Conservation (phyloP, 2,329 filamentous ascomycete species). For the Graphiopsis chlorocephala region DNA sequence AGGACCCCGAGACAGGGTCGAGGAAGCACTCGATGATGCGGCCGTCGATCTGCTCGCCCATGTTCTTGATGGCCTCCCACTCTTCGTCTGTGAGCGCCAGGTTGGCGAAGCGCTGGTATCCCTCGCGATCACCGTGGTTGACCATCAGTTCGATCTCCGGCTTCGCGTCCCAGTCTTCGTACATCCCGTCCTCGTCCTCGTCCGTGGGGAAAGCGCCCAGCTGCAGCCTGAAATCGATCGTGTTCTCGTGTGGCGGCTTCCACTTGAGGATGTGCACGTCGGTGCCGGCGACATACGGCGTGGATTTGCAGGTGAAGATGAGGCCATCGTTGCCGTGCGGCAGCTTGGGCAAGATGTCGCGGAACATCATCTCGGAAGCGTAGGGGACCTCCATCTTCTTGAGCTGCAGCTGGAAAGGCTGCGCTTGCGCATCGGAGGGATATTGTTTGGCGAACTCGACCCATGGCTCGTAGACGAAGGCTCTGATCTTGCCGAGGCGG, state of each 20-base stretch:
- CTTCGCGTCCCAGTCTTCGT: constrained; percentile 73
- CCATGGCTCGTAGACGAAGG: constrained; percentile 26
- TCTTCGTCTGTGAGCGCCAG: constrained; percentile 71
- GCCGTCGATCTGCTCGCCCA: constrained; percentile 75
- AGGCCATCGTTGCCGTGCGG: constrained; percentile 94
- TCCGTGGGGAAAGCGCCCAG: constrained; percentile 68
- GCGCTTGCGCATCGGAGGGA: constrained; percentile 65
- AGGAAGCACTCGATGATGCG: constrained; percentile 87
- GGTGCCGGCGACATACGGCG: constrained; percentile 83
- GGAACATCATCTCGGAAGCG: constrained; percentile 88
- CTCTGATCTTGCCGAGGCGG: constrained; percentile 77
- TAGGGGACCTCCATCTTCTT: constrained; percentile 90
- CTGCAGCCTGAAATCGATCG: constrained; percentile 82
- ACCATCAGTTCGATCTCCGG: constrained; percentile 73
- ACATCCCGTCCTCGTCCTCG: constrained; percentile 68
- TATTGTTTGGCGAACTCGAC: constrained; percentile 54
- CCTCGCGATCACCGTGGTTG: constrained; percentile 55
- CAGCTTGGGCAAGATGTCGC: constrained; percentile 75
- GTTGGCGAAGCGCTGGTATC: constrained; percentile 65
- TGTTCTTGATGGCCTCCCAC: constrained; percentile 76
- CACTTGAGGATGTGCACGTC: constrained; percentile 94
- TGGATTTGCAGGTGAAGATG: constrained; percentile 93
- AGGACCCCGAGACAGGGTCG: constrained; percentile 65
- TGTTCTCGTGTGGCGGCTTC: constrained; percentile 95
- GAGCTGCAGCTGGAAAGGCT: constrained; percentile 78